Base-by-base conservation (phyloP, 2,329 filamentous ascomycete genomes). In the Microcyclospora tardicrescens region DNA sequence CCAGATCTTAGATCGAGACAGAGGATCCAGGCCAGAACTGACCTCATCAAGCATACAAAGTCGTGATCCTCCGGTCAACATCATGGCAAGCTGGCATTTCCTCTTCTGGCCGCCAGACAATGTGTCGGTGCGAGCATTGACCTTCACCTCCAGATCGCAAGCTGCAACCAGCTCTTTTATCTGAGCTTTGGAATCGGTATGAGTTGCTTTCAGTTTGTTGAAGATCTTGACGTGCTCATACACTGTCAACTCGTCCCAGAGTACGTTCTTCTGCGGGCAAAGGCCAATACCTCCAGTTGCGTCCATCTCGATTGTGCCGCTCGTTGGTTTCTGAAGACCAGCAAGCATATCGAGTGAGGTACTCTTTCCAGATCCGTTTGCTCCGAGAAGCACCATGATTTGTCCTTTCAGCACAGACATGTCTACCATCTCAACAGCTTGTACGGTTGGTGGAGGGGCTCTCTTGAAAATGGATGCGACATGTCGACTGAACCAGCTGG, bases 1-100 rank as follows among this genome's bases (percentile, higher is more conserved):
- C 87, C 87, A 95, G 16, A 95, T 84, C 62, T 93, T 94, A 19
- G 86, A 69, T 39, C 89, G 72, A 14, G 82, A 87, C 1, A 95
- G 65, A 0, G 89, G 86, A 55, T 95, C 87, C 14, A 95, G 70
- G 11, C 87, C 89, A 43, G 81, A 86, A 30, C 81, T 87, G 11
- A 94, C 85, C 60, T 95, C 89, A 49, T 95, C 87, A 5, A 95
- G 77, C 52, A 85, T 91, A 61, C 87, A 94, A 0, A 95, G 79
- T 16, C 77, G 77, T 44, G 82, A 89, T 10, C 85, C 86, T 44
- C 89, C 87, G 3, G 84, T 93, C 50, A 95, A 77, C 85, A 94
- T 94, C 77, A 94, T 89, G 5, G 85, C 86, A 2, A 95, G 69
- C 59, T 95, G 87, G 8, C 94, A 69, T 59, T 95, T 95, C 37